Evolutionary conservation across 225 moss, liverwort and hornwort genomes (phyloP).

Genomic region (Polytrichum commune): DNA sequence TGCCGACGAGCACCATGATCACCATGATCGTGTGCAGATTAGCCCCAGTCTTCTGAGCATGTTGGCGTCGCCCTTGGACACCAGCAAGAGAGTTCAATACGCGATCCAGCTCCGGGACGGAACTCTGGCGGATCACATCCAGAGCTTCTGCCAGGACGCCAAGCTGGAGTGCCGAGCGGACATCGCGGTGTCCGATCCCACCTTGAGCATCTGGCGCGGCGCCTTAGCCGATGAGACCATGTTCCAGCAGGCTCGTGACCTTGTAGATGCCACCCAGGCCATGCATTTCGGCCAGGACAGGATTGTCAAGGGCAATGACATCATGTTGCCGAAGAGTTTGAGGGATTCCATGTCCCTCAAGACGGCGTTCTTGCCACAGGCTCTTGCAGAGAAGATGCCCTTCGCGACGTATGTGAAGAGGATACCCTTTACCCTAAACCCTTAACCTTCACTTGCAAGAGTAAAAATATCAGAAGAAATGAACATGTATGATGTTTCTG

Average conservation of each 20-base stretch:
- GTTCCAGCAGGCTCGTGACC: neutral
- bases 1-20: neutral
- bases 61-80: neutral
- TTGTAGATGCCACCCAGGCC: neutral
- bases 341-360: neutral
- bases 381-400: constrained; percentile 17
- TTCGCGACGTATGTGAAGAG: constrained; percentile 16
- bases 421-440: neutral
- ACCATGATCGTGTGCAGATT: neutral
- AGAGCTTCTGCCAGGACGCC: constrained; percentile 20
- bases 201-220: neutral
- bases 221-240: neutral
- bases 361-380: constrained; percentile 15
- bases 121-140: constrained; percentile 7
- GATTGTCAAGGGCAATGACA: neutral
- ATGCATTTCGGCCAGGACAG: constrained; percentile 15
- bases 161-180: constrained; percentile 1
- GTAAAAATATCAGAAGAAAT: neutral
- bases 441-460: neutral
- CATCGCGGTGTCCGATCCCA: neutral
- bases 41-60: neutral
- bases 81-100: neutral
- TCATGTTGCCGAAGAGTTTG: neutral
- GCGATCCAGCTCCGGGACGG: constrained; percentile 3
- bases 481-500: neutral